These are phyloP conservation scores for Paecilomyces sp. DNA, from an alignment of 2,329 filamentous ascomycete genomes.

Conservation along the genomic window DNA sequence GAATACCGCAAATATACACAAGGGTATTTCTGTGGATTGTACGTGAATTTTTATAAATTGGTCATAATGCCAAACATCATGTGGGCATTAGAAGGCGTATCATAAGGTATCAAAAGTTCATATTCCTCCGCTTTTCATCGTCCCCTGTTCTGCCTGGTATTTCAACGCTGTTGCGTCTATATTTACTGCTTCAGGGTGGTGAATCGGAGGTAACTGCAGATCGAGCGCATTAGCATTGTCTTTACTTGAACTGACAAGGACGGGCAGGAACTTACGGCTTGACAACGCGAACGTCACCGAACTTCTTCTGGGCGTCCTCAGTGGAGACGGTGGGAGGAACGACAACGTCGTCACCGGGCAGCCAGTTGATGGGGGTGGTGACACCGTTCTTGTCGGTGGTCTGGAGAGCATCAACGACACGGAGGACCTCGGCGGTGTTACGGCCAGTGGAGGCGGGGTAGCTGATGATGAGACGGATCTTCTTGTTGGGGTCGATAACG, in stretches of 20 bases:
- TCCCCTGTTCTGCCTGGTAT: not conserved
- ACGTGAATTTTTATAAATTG: not conserved
- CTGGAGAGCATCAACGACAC: conserved; percentile 72
- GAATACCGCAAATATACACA: not conserved
- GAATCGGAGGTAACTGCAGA: not conserved
- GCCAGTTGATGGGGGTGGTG: conserved; percentile 87
- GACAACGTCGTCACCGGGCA: conserved; percentile 83
- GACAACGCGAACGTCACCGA: conserved; percentile 62
- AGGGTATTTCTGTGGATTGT: not conserved
- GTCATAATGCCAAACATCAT: not conserved
- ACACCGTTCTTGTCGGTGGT: conserved; percentile 81
- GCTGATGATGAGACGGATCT: conserved; percentile 83
- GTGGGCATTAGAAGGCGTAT: not conserved
- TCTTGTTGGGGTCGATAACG: conserved; percentile 90
- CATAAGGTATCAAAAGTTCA: not conserved
- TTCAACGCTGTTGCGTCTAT: not conserved
- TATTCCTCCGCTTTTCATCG: not conserved
- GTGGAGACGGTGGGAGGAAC: conserved; percentile 77
- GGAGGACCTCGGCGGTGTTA: conserved; percentile 72
- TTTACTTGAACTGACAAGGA: not conserved
- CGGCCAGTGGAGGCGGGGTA: conserved; percentile 88
- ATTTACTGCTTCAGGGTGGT: not conserved
- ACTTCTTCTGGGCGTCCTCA: conserved; percentile 79
- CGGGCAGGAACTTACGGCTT: conserved; percentile 44
- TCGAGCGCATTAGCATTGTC: not conserved